Evolutionary conservation across 2,329 filamentous ascomycete genomes (phyloP).

Genomic region (Fusarium camptoceras): DNA sequence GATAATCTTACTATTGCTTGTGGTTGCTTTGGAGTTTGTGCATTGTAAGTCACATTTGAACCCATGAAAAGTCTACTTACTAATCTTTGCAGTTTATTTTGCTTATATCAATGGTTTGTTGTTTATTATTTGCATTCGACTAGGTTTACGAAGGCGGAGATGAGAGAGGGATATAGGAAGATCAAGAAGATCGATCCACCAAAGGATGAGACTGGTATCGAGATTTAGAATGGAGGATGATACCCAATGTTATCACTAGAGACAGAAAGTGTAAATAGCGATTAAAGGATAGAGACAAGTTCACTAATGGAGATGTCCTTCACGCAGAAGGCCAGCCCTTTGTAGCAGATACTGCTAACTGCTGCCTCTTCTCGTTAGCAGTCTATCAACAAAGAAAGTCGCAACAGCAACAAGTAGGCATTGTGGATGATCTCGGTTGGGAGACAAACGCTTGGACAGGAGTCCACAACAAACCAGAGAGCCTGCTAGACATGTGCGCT

Average conservation of each 20-base stretch:
- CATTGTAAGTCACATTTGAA: conserved; percentile 16
- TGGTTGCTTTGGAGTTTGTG: conserved; percentile 31
- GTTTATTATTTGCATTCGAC: conserved; percentile 19
- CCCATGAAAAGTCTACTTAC: background rate
- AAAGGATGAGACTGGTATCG: background rate
- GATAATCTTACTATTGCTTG: conserved; percentile 30
- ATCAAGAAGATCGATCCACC: conserved; percentile 13
- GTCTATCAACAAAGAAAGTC: background rate
- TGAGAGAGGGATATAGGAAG: conserved; percentile 25
- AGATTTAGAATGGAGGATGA: background rate
- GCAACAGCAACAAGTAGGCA: background rate
- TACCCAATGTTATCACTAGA: background rate
- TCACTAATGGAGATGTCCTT: background rate
- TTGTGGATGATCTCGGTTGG: conserved; percentile 55
- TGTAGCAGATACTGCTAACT: background rate
- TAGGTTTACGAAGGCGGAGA: conserved; percentile 19
- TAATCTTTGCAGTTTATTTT: conserved; percentile 12
- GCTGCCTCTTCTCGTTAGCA: background rate
- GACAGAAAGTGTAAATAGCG: background rate
- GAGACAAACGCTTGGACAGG: conserved; percentile 50
- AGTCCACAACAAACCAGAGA: background rate
- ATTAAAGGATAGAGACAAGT: background rate
- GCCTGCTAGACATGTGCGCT: conserved; percentile 66
- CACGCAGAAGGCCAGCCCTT: background rate
- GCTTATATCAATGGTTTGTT: conserved; percentile 25